A percentile compares a stretch with the other conserved stretches of the same genome.
Evolutionary conservation across 768 basidiomycete species (phyloP).

Genomic region (Tulasnella sp.): DNA sequence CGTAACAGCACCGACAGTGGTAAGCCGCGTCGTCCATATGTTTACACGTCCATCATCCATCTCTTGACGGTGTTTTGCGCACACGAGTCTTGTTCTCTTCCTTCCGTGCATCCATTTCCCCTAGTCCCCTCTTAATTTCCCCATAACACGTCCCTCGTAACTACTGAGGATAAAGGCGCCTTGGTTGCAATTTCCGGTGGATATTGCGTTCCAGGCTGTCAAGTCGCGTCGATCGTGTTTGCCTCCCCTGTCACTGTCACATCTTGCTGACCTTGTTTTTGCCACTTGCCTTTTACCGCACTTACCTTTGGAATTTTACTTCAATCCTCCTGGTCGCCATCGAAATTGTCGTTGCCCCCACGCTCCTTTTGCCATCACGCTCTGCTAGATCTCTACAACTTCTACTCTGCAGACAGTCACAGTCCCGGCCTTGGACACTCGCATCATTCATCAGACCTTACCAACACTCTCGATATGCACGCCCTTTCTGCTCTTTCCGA

Average conservation of each 20-base stretch:
- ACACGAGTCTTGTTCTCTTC: background rate
- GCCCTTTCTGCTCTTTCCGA: conserved; percentile 8
- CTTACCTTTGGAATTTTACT: background rate
- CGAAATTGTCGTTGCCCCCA: too few relatives aligned
- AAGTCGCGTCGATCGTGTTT: background rate
- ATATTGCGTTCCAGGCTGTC: background rate
- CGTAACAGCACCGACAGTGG: conserved; percentile 7
- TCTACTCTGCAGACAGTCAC: background rate
- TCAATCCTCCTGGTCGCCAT: background rate
- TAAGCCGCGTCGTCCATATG: background rate
- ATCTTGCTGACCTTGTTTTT: background rate
- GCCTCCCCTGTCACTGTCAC: background rate
- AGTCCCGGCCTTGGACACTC: background rate
- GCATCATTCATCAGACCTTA: background rate
- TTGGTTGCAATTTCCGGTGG: background rate
- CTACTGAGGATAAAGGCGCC: background rate
- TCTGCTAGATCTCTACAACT: conserved; percentile 4
- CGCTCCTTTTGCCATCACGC: background rate
- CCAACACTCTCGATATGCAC: background rate
- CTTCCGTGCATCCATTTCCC: background rate
- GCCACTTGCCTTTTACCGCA: background rate
- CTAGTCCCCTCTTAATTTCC: background rate
- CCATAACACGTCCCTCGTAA: background rate
- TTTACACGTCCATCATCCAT: background rate
- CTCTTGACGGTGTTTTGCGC: background rate